Evolutionary conservation across 805 yeast species (phyloP), one percentile per base, ranked within the genome.

Genomic region (Metschnikowia kofuensis): DNA sequence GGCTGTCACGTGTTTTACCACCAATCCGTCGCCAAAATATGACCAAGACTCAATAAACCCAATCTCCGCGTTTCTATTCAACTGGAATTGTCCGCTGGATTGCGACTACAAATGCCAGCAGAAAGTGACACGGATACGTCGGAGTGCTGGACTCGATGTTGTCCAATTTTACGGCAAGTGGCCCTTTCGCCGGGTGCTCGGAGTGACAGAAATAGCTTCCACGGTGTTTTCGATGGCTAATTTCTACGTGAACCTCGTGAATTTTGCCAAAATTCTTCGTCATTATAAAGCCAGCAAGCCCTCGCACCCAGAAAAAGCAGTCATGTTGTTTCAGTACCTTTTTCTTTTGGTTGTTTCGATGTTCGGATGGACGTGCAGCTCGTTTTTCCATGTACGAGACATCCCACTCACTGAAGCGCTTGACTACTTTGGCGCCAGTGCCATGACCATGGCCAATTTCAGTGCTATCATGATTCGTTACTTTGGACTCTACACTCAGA

Each of bases 151-250:
- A 2, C 51, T 56, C 8, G 61, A 61, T 6, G 56, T 66, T 54
- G 75, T 71, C n/a, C 74, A 73, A 50, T 73, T 71, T 51, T 59
- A 61, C 42, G 77, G 77, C 5, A 73, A 73, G 52, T 73, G 77
- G 77, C 77, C 77, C 5, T 73, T 73, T 45, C 48, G 43, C 6
- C 56, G 76, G 30, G 56, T 72, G 1, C 58, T 65, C 31, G 76
- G 75, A 1, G 56, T 67, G 21, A 69, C 71, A 27, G 77, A 73
- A 48, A 30, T 70, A 28, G 62, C 64, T 34, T 67, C 73, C 36
- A 62, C 62, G 12, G 30, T 71, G 7, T 70, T 73, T 47, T 68
- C 74, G 10, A 26, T 67, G 16, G 68, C 65, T 9, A 73, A 73
- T 47, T 62, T 72, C n/a, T 59, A 61, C 38, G 65, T 66, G 44